phyloP scores from a whole-genome alignment of 2,329 filamentous ascomycete species.

The Claviceps purpurea region DNA sequence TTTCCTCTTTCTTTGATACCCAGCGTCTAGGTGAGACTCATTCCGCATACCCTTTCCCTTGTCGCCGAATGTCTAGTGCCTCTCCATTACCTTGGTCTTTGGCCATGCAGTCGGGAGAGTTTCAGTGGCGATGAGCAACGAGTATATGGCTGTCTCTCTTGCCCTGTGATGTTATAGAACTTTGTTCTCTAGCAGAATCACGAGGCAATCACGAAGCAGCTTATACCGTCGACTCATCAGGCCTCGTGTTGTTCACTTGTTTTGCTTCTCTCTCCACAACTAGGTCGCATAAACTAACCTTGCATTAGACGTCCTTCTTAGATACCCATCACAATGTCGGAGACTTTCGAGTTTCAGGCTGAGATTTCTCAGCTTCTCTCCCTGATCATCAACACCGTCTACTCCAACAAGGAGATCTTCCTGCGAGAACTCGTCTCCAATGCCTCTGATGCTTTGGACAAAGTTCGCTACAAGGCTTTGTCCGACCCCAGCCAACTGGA shows the following conservation, averaged over 20 bases:
- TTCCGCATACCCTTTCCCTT: background rate
- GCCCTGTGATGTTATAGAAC: background rate
- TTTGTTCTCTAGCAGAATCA: background rate
- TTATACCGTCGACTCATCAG: background rate
- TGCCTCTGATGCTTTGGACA: constrained; percentile 96
- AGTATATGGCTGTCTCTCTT: background rate
- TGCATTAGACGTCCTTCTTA: constrained; percentile 11
- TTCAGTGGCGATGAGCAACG: background rate
- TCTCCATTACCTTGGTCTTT: background rate
- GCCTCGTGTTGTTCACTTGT: background rate
- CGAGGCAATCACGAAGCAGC: background rate
- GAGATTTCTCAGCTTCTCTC: constrained; percentile 99
- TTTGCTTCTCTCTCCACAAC: background rate
- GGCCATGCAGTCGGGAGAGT: background rate
- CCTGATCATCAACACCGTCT: constrained; percentile 99
- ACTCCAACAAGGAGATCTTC: constrained; percentile 99
- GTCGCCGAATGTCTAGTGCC: background rate
- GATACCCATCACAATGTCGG: constrained; percentile 59
- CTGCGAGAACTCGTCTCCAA: constrained; percentile 97
- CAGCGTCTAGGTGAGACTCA: constrained; percentile 12
- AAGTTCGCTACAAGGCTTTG: constrained; percentile 97
- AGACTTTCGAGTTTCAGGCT: constrained; percentile 99
- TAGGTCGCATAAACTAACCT: background rate
- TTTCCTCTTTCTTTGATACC: constrained; percentile 7
- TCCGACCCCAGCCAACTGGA: constrained; percentile 97